Percentiles rank a stretch among this genome's conserved stretches.
Conservation (phyloP, 495 filamentous ascomycete species). For the Sordaria brevicollis region DNA sequence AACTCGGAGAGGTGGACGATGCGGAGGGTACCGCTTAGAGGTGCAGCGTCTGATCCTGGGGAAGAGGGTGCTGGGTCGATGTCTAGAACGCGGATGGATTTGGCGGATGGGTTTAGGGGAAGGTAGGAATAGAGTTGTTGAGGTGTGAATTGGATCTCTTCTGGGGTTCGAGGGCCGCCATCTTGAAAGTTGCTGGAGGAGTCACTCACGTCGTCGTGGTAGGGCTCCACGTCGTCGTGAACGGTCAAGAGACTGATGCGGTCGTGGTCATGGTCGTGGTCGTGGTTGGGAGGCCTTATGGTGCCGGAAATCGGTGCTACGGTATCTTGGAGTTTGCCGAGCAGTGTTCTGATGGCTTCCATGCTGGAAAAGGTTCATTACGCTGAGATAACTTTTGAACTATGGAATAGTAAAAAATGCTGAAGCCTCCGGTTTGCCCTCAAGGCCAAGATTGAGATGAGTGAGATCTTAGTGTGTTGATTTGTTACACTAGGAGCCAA, state of each 20-base stretch:
- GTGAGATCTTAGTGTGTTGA: neutral
- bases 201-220: neutral
- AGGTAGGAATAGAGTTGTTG: neutral
- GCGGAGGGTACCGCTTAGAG: neutral
- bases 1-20: constrained; percentile 3
- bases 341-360: neutral
- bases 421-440: too few species aligned
- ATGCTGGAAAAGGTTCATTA: neutral
- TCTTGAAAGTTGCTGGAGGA: neutral
- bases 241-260: neutral
- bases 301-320: neutral
- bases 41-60: neutral
- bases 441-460: neutral
- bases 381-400: neutral
- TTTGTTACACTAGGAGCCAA: neutral
- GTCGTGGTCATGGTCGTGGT: neutral
- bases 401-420: neutral
- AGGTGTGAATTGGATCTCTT: neutral
- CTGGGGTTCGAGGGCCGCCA: neutral
- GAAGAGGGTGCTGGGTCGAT: constrained; percentile 1
- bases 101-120: neutral
- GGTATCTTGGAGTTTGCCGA: neutral
- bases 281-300: neutral
- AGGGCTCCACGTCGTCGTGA: neutral
- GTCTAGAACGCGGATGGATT: constrained; percentile 2